These are phyloP conservation scores for Pseudovirgaria hyperparasitica DNA, from an alignment of 2,329 filamentous ascomycete species.

Conservation along the genomic window DNA sequence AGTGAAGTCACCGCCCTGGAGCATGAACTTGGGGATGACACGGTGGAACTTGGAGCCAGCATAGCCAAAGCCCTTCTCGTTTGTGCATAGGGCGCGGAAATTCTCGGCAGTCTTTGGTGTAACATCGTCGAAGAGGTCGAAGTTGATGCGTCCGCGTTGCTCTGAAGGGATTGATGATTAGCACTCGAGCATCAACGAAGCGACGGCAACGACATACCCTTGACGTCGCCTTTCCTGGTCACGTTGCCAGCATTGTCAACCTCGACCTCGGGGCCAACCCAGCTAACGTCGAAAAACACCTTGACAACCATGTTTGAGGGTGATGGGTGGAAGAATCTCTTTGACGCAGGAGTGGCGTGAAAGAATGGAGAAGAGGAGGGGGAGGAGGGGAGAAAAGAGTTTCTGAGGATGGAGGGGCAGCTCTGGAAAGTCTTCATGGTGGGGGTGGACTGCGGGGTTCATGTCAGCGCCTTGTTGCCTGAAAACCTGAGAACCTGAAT, in stretches of 20 bases:
- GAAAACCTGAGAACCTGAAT: constrained; percentile 1
- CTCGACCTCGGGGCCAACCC: constrained; percentile 60
- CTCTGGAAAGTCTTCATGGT: constrained; percentile 29
- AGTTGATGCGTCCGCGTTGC: constrained; percentile 70
- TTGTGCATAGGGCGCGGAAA: constrained; percentile 75
- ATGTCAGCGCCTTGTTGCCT: constrained; percentile 3
- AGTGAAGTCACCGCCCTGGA: constrained; percentile 93
- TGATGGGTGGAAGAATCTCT: constrained; percentile 48
- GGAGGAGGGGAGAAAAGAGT: constrained; percentile 17
- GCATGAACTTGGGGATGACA: constrained; percentile 88
- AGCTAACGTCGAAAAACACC: constrained; percentile 61
- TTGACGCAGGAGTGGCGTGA: constrained; percentile 26
- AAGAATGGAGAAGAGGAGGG: constrained; percentile 19
- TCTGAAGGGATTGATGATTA: constrained; percentile 43
- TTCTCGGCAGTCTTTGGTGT: constrained; percentile 82
- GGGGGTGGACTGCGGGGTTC: constrained; percentile 20
- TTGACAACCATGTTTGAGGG: constrained; percentile 63
- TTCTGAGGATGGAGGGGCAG: constrained; percentile 18
- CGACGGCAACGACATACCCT: constrained; percentile 38
- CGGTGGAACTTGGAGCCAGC: constrained; percentile 78
- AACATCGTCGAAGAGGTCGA: constrained; percentile 73
- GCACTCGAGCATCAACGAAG: constrained; percentile 5
- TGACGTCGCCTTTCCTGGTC: constrained; percentile 30
- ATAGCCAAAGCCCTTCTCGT: constrained; percentile 74
- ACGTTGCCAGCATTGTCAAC: constrained; percentile 43